Conservation (phyloP, 1,139 yeast species). For the Hemisphaericaspora xylofermentans region DNA sequence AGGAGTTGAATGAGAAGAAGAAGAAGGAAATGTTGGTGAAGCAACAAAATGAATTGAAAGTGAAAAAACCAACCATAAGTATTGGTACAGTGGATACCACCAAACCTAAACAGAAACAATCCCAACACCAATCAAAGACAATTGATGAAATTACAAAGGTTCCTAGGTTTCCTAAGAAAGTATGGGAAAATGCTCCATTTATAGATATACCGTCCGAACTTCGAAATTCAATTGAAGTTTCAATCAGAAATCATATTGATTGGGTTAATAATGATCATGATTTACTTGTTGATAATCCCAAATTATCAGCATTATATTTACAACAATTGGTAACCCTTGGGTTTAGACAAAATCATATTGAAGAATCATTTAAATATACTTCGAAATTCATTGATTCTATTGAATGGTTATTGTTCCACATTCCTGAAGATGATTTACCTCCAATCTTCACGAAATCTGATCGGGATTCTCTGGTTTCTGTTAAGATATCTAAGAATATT, state of each 20-base stretch:
- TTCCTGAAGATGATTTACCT: constrained; percentile 94
- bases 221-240: constrained; percentile 53
- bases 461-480: constrained; percentile 45
- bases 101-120: not conserved
- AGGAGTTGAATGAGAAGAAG: constrained; percentile 40
- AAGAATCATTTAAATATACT: constrained; percentile 69
- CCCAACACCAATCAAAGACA: not conserved
- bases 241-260: constrained; percentile 51
- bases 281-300: constrained; percentile 3
- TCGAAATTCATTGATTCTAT: constrained; percentile 53
- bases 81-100: constrained; percentile 21
- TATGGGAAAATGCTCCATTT: constrained; percentile 64
- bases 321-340: constrained; percentile 49
- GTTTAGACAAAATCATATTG: constrained; percentile 66
- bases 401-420: constrained; percentile 83
- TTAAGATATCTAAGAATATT: constrained; percentile 47
- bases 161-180: constrained; percentile 51
- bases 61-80: constrained; percentile 42
- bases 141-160: constrained; percentile 2
- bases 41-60: constrained; percentile 36
- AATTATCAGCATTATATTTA: constrained; percentile 5
- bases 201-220: constrained; percentile 50
- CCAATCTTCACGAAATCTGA: constrained; percentile 45
- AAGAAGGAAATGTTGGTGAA: constrained; percentile 46
- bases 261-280: constrained; percentile 42